phyloP scores from a whole-genome alignment of 2,329 filamentous ascomycete genomes.

The Xylariaceae sp. region DNA sequence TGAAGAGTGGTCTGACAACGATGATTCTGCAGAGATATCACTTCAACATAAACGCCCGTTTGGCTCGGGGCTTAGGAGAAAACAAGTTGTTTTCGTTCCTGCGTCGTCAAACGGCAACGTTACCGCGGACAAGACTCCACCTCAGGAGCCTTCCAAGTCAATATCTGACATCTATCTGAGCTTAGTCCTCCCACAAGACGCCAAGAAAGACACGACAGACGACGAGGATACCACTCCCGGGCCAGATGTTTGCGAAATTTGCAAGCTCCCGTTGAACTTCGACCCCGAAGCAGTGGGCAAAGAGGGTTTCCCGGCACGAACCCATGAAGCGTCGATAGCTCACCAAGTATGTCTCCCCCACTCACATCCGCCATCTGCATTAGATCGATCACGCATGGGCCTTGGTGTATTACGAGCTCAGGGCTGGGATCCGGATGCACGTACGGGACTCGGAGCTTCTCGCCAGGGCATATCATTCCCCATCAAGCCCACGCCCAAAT shows the following conservation, averaged over 20 bases:
- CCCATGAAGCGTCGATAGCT: slow-evolving; percentile 58
- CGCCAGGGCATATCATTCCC: slow-evolving; percentile 72
- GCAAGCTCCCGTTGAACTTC: slow-evolving; percentile 48
- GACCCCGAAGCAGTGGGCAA: slow-evolving; percentile 7
- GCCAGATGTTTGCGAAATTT: slow-evolving; percentile 48
- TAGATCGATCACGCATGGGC: slow-evolving; percentile 67
- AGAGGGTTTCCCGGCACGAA: slow-evolving; percentile 8
- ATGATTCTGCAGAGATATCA: slow-evolving; percentile 38
- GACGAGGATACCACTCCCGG: slow-evolving; percentile 12
- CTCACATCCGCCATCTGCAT: slow-evolving; percentile 65
- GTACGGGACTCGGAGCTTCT: slow-evolving; percentile 63
- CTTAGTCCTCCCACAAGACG: slow-evolving; percentile 52
- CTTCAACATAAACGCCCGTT: slow-evolving; percentile 50
- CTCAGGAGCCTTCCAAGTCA: slow-evolving; percentile 27
- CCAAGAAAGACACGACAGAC: slow-evolving; percentile 9
- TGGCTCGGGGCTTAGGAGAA: slow-evolving; percentile 50
- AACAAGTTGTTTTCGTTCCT: slow-evolving; percentile 52
- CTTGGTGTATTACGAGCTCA: slow-evolving; percentile 59
- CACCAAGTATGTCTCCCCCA: slow-evolving; percentile 67
- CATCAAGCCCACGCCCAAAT: slow-evolving; percentile 66
- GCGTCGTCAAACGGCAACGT: slow-evolving; percentile 38
- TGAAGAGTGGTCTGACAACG: slow-evolving; percentile 21
- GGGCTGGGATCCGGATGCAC: slow-evolving; percentile 70
- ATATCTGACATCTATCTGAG: slow-evolving; percentile 60
- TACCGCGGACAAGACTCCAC: slow-evolving; percentile 19